phyloP scores from a whole-genome alignment of 768 basidiomycete genomes.

The Cubamyces lactineus region DNA sequence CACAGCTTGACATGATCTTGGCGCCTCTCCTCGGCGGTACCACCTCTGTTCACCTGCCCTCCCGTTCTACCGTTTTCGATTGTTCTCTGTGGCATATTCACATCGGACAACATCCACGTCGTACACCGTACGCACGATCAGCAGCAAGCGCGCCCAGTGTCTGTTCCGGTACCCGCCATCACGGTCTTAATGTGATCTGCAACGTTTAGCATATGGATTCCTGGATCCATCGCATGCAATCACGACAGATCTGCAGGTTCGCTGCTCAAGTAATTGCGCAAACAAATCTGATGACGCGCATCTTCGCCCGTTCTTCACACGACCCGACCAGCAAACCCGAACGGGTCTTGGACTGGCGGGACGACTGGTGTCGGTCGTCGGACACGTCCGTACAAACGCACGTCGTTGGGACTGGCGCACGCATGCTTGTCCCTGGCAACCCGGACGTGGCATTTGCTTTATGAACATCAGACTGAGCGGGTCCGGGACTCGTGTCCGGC shows the following conservation, averaged over 20 bases:
- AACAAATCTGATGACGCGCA: not conserved
- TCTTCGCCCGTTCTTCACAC: not conserved
- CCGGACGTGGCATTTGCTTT: not conserved
- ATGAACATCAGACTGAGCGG: not conserved
- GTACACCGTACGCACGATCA: not conserved
- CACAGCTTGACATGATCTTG: not conserved
- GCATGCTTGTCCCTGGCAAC: slow-evolving; percentile 8
- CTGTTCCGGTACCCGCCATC: slow-evolving; percentile 5
- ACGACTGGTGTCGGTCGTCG: no score
- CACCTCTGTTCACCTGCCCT: not conserved
- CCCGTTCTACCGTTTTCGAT: not conserved
- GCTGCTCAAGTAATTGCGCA: not conserved
- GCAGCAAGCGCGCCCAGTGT: not conserved
- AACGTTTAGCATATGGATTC: not conserved
- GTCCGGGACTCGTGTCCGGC: not conserved
- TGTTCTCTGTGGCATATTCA: not conserved
- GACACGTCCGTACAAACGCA: no score
- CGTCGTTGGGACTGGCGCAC: no score
- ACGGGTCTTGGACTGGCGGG: not conserved
- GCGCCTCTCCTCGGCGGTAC: not conserved
- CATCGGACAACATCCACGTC: not conserved
- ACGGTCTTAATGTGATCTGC: slow-evolving; percentile 17
- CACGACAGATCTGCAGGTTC: slow-evolving; percentile 22
- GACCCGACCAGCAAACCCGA: not conserved
- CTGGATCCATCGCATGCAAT: slow-evolving; percentile 21